phyloP scores from a whole-genome alignment of 2,329 filamentous ascomycete genomes.

The Trichoderma sp. region DNA sequence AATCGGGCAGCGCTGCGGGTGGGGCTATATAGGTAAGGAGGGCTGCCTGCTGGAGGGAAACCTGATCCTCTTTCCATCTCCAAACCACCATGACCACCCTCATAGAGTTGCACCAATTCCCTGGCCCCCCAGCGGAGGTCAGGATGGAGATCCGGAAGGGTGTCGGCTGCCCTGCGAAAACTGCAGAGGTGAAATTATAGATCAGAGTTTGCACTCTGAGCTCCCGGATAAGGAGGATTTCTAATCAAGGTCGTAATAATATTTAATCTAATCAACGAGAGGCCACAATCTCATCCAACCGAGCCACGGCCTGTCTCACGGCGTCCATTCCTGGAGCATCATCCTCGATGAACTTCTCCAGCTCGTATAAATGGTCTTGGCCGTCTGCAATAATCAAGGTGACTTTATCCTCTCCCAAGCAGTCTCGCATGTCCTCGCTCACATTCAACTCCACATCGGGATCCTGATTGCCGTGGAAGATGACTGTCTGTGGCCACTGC shows the following conservation, averaged over 20 bases:
- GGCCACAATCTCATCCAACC: constrained; percentile 26
- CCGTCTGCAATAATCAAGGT: constrained; percentile 28
- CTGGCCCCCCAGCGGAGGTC: constrained; percentile 5
- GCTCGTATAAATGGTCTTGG: constrained; percentile 31
- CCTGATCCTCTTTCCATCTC: neutral
- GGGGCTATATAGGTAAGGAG: neutral
- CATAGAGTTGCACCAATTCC: constrained; percentile 6
- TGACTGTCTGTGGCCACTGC: constrained; percentile 34
- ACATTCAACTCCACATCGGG: constrained; percentile 30
- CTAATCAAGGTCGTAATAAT: neutral
- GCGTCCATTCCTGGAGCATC: constrained; percentile 28
- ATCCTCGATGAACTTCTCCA: constrained; percentile 32
- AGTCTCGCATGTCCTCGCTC: constrained; percentile 28
- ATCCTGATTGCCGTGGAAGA: constrained; percentile 34
- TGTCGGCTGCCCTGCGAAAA: constrained; percentile 12
- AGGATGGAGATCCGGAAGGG: constrained; percentile 13
- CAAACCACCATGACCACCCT: neutral
- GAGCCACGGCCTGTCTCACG: constrained; percentile 27
- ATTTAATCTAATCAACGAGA: neutral
- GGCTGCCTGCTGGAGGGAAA: neutral
- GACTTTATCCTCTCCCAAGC: constrained; percentile 28
- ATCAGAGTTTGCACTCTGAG: too few relatives aligned
- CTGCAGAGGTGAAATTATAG: too few relatives aligned
- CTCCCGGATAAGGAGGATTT: fast-evolving
- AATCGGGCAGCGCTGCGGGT: neutral